These are phyloP conservation scores for Hypoxylon fuscum DNA, from an alignment of 495 filamentous ascomycete species.

Conservation along the genomic window DNA sequence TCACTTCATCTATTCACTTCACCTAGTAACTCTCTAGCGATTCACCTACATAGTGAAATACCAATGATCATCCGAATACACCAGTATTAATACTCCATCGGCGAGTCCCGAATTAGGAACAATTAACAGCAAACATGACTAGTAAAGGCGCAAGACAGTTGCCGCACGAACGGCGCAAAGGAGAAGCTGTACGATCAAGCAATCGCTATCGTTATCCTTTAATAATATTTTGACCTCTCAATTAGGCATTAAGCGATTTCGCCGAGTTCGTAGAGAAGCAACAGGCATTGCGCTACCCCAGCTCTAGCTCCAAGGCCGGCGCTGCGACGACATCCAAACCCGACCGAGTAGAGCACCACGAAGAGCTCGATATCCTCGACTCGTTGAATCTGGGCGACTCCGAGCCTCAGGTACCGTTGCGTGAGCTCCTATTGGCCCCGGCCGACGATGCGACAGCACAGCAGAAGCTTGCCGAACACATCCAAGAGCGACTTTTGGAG, in stretches of 20 bases:
- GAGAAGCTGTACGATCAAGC: constrained; percentile 72
- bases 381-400: constrained; percentile 82
- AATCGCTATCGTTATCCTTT: background rate
- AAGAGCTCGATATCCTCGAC: constrained; percentile 89
- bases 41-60: background rate
- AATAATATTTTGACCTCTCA: background rate
- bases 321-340: constrained; percentile 46
- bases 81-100: constrained; percentile 21
- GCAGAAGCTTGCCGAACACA: constrained; percentile 67
- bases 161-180: constrained; percentile 81
- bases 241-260: constrained; percentile 91
- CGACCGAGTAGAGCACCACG: constrained; percentile 71
- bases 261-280: constrained; percentile 98
- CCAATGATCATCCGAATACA: constrained; percentile 46
- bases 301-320: constrained; percentile 47
- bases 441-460: constrained; percentile 63
- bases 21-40: background rate
- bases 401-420: constrained; percentile 71
- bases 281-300: constrained; percentile 70
- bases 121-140: constrained; percentile 56
- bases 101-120: constrained; percentile 9
- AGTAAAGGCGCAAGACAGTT: constrained; percentile 67
- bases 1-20: no score
- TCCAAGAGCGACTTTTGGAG: constrained; percentile 77
- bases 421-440: constrained; percentile 76